A percentile compares a stretch with the other conserved stretches of the same genome.
These are phyloP conservation scores for Gynandropsis gynandra DNA, from an alignment of 345 rosid species.

Conservation along the genomic window DNA sequence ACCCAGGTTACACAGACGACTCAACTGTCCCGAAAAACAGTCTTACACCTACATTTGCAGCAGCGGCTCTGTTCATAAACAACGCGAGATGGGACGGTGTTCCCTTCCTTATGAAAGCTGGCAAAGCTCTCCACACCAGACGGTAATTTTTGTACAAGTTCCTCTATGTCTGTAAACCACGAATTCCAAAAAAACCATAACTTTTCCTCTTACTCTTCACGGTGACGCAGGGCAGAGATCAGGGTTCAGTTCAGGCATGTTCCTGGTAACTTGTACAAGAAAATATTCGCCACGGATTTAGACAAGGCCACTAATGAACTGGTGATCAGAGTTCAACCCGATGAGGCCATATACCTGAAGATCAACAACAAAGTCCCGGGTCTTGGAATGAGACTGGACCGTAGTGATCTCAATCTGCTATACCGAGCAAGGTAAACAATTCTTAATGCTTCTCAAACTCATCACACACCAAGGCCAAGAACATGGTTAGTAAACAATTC, in stretches of 20 bases:
- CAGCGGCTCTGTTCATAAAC: slow-evolving; percentile 79
- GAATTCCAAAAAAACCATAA: not conserved
- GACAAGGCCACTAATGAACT: slow-evolving; percentile 84
- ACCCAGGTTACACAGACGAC: slow-evolving; percentile 70
- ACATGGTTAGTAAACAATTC: no score
- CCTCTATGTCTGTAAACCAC: not conserved
- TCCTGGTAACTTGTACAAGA: slow-evolving; percentile 82
- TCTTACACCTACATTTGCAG: slow-evolving; percentile 82
- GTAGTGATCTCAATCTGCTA: slow-evolving; percentile 77
- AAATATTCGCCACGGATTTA: slow-evolving; percentile 56
- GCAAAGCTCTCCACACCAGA: slow-evolving; percentile 80
- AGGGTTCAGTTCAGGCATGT: slow-evolving; percentile 90
- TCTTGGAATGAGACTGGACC: slow-evolving; percentile 87
- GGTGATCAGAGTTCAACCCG: slow-evolving; percentile 88
- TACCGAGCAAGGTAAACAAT: slow-evolving; percentile 50
- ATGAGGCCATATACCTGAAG: slow-evolving; percentile 91
- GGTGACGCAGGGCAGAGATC: slow-evolving; percentile 65
- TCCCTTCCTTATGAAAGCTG: slow-evolving; percentile 90
- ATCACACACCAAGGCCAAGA: no score
- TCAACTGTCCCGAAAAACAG: slow-evolving; percentile 65
- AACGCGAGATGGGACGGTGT: slow-evolving; percentile 98
- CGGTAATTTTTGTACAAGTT: slow-evolving; percentile 26
- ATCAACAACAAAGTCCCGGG: slow-evolving; percentile 97
- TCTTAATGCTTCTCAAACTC: not conserved
- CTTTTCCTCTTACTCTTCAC: not conserved